phyloP scores from a whole-genome alignment of 495 filamentous ascomycete species.

The Talaromyces wortmannii region DNA sequence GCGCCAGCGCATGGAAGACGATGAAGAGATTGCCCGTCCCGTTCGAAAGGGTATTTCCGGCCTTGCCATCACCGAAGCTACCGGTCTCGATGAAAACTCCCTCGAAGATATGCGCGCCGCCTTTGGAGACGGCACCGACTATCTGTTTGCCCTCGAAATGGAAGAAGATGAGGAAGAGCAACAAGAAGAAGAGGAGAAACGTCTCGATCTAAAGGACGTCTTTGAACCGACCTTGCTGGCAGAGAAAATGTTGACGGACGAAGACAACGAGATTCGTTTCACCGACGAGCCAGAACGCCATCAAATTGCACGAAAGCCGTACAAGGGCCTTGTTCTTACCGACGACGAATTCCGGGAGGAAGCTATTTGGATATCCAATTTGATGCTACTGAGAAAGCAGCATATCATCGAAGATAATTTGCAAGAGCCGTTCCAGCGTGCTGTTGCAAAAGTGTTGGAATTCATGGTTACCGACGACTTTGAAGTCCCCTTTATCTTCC shows the following conservation, averaged over 20 bases:
- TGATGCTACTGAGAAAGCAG: slow-evolving; percentile 80
- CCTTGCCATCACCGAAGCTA: slow-evolving; percentile 56
- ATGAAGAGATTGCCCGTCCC: slow-evolving; percentile 76
- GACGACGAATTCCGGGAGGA: slow-evolving; percentile 85
- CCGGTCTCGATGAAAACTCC: slow-evolving; percentile 82
- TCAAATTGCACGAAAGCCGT: slow-evolving; percentile 84
- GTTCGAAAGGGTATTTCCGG: slow-evolving; percentile 49
- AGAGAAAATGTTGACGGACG: slow-evolving; percentile 91
- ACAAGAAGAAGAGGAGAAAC: slow-evolving; percentile 62
- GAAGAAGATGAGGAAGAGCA: slow-evolving; percentile 65
- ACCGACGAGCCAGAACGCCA: slow-evolving; percentile 90
- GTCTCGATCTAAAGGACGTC: slow-evolving; percentile 91
- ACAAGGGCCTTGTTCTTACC: slow-evolving; percentile 65
- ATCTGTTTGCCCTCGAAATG: slow-evolving; percentile 83
- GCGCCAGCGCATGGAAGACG: slow-evolving; percentile 68
- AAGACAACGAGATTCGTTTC: slow-evolving; percentile 81
- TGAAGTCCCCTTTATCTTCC: slow-evolving; percentile 96
- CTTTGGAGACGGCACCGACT: slow-evolving; percentile 91
- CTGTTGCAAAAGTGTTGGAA: slow-evolving; percentile 87
- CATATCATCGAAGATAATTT: slow-evolving; percentile 53
- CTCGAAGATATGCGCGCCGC: slow-evolving; percentile 92
- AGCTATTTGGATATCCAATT: slow-evolving; percentile 79
- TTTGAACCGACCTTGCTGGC: slow-evolving; percentile 92
- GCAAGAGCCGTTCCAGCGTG: slow-evolving; percentile 73
- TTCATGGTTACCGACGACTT: slow-evolving; percentile 89